Evolutionary conservation across 2,329 filamentous ascomycete genomes (phyloP), one percentile per base, ranked within the genome.

Genomic region (Aspergillus cejpii): DNA sequence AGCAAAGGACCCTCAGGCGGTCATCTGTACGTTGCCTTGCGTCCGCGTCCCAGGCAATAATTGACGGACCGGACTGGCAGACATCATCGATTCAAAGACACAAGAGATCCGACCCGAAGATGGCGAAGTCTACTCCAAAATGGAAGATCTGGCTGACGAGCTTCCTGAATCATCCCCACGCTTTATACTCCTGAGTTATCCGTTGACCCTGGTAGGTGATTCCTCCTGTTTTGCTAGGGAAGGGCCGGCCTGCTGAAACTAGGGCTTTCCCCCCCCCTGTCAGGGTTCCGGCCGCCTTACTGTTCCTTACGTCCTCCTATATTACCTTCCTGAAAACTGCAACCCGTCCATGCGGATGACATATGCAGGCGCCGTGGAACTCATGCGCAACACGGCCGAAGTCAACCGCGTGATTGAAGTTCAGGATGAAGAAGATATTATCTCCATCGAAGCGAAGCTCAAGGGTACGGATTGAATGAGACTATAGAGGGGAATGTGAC

Each of bases 361-460:
- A 63, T 98, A 97, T 66, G 92, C 92, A 23, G 86, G 90, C 29
- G 92, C 92, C 34, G 95, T 96, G 70, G 92, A 98, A 72, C 70
- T 97, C 66, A 89, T 97, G 84, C 81, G 90, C 53, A 94, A 87
- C 62, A 94, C 87, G 43, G 87, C 87, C 47, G 89, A 96, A 71
- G 90, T 89, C n/a, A 84, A 85, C 43, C 81, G 80, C 55, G 84
- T 97, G 20, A 79, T 98, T 50, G 91, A 97, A 67, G 81, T 97
- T 39, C 81, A 86, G 56, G 82, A 79, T 15, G 77, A 79, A 3
- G 88, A 94, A 43, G 91, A 96, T 43, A 63, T 97, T 56, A 81
- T 86, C 53, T 82, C 84, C n/a, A 81, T 97, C 51, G 86, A 90
- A 45, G 72, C 78, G 53, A 84, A 80, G 69, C 67, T 85, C 56